Base-by-base conservation (phyloP, 2,329 filamentous ascomycete genomes). In the Aspergillus novofumigatus region DNA sequence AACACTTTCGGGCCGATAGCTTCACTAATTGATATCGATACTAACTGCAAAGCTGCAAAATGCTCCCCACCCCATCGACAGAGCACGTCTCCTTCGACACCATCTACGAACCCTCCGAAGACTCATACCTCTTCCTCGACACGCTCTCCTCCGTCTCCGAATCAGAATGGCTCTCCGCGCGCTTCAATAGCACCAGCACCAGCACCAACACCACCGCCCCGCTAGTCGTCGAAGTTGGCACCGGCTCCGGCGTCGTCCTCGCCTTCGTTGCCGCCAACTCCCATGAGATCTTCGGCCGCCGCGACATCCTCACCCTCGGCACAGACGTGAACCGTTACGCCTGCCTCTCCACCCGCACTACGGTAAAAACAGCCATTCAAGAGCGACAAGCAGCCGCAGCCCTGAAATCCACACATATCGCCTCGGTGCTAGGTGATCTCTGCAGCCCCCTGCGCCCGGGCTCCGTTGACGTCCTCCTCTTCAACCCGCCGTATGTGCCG, bases 401-500 rank as follows among this genome's bases (percentile, higher is more conserved):
- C 23, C 47, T 59, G 73, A 14, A 65, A 74, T 52, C 81, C 78
- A 3, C 66, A 76, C 90, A 88, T 65, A 74, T 94, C 7, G 88
- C 86, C 44, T 83, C 87, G 20, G 71, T 88, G 26, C 86, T 86
- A 57, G 87, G 84, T 1, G 91, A 97, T 69, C 80, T 99, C 0
- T 80, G 82, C 4, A 74, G 82, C 2, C 78, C 87, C 0, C 76
- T 95, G 44, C 81, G 82, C 7, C 69, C 77, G 0, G 78, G 80
- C 2, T 75, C 76, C 42, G 82, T 96, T 4, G 94, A 99, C 70
- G 82, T 99, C 10, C 81, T 99, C 60, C 83, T 99, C 28, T 99
- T 97, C 81, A 99, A 99, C 71, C 94, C 94, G 53, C 94, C 94
- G 0, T 99, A 99, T 71, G 94, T 99, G 14, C 94, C 94, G 1